A percentile compares a stretch with the other conserved stretches of the same genome.
These are phyloP conservation scores for Podila verticillata DNA, from an alignment of 192 early-diverging fungal genomes.

Conservation along the genomic window DNA sequence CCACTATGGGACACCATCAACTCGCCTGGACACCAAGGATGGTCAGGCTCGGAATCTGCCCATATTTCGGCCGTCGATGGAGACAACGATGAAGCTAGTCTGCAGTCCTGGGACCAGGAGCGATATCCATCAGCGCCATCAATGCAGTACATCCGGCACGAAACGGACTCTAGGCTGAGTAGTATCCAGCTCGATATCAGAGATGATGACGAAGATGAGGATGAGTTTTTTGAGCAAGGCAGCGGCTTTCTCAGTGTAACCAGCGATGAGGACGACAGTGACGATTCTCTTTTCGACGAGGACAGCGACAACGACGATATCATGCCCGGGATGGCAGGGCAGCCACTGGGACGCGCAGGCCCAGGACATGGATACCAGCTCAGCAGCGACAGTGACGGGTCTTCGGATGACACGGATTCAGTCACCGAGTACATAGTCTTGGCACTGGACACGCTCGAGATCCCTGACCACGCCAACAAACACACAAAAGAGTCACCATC, in stretches of 20 bases:
- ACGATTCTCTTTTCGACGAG: background rate
- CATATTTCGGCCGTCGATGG: conserved; percentile 18
- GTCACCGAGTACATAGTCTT: conserved; percentile 30
- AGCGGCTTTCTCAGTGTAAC: background rate
- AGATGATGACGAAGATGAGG: conserved; percentile 5
- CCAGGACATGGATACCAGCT: conserved; percentile 13
- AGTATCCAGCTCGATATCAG: conserved; percentile 26
- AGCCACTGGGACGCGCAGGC: background rate
- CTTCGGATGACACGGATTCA: conserved; percentile 9
- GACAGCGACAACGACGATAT: conserved; percentile 7
- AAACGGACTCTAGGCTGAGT: conserved; percentile 6
- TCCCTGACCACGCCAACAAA: conserved; percentile 13
- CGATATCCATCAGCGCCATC: background rate
- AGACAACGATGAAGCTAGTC: background rate
- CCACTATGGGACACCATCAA: conserved; percentile 51
- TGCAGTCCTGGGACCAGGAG: conserved; percentile 22
- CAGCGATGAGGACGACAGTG: background rate
- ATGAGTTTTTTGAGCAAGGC: background rate
- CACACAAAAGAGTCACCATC: no score
- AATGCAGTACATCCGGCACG: background rate
- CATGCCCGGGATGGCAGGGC: no score
- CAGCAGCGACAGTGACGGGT: conserved; percentile 36
- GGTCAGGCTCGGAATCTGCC: conserved; percentile 16
- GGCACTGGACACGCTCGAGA: conserved; percentile 40
- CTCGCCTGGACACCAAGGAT: conserved; percentile 33